Evolutionary conservation across 495 filamentous ascomycete genomes (phyloP), one percentile per base, ranked within the genome.

Genomic region (Talaromyces thailandensis): DNA sequence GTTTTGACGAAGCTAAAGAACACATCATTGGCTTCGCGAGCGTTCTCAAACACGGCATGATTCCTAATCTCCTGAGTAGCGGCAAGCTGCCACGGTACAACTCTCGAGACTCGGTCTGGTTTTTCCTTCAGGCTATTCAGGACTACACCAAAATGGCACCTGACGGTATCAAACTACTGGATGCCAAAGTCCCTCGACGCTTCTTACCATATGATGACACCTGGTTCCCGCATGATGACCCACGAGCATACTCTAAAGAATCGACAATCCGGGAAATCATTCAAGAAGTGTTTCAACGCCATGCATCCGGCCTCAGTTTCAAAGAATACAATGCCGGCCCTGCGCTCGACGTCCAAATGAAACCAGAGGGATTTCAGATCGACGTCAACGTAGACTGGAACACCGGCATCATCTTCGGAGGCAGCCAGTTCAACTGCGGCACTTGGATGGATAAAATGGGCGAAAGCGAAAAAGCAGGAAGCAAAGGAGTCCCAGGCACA

Each of bases 401-500:
- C 11, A 96, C 88, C 2, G 95, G 95, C 18, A 81, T 99, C 59
- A 87, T 99, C 63, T 96, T 93, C 66, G 95, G 95, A 40, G 95
- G 95, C 37, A 97, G 88, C 65, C 91, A 97, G 70, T 78, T 76
- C 71, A 99, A 99, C 70, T 99, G 95, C 67, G 95, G 95, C 60
- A 99, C 95, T 4, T 99, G 95, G 95, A 96, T 96, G 88, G 95
- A 99, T 76, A 99, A 99, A 81, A 99, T 98, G 94, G 95, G 95
- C n/a, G 95, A 99, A 73, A 96, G 91, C 62, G 83, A 89, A 61
- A 90, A 86, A 62, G 95, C 95, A 24, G 87, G 89, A 40, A 95
- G 85, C 68, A 98, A 96, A 78, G 95, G 95, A 58, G 77, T 94
- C n/a, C 95, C 95, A 0, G 95, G 92, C 2, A 98, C 95, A 26